phyloP scores from a whole-genome alignment of 1,284 basidiomycete genomes.

The Gomphus bonarii region DNA sequence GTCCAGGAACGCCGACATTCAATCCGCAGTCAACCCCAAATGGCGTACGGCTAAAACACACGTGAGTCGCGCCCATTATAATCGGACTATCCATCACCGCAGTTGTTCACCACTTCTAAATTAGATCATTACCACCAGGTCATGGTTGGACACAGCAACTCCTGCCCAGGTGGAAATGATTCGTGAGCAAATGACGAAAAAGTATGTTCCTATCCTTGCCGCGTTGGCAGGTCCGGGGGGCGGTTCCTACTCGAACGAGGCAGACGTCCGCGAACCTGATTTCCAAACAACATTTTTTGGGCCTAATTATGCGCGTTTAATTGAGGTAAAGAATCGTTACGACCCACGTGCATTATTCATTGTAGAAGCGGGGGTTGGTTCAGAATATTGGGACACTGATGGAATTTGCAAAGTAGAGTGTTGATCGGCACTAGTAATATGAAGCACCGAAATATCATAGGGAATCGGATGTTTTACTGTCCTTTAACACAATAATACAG shows the following conservation, averaged over 20 bases:
- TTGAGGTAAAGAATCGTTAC: slow-evolving; percentile 20
- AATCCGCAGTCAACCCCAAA: slow-evolving; percentile 6
- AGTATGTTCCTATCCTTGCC: slow-evolving; percentile 14
- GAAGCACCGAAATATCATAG: no score
- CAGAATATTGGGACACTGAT: no score
- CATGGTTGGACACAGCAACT: slow-evolving; percentile 6
- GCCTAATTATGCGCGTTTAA: slow-evolving; percentile 21
- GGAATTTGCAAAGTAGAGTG: no score
- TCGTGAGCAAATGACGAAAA: slow-evolving; percentile 13
- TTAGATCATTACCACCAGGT: neutral
- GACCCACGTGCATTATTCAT: slow-evolving; percentile 25
- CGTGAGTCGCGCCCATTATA: neutral
- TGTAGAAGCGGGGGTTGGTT: slow-evolving; percentile 20
- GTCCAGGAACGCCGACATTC: slow-evolving; percentile 8
- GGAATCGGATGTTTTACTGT: no score
- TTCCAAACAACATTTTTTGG: slow-evolving; percentile 24
- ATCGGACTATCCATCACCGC: neutral
- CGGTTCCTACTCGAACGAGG: slow-evolving; percentile 24
- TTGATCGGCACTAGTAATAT: no score
- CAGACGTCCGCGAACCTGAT: slow-evolving; percentile 20
- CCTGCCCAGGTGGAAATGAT: slow-evolving; percentile 13
- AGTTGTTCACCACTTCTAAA: neutral
- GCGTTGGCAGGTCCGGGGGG: slow-evolving; percentile 16
- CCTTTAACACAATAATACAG: no score
- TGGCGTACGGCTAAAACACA: slow-evolving; percentile 12